These are phyloP conservation scores for Globisporangium irregulare DNA, from an alignment of 352 stramenopile species.

Conservation along the genomic window DNA sequence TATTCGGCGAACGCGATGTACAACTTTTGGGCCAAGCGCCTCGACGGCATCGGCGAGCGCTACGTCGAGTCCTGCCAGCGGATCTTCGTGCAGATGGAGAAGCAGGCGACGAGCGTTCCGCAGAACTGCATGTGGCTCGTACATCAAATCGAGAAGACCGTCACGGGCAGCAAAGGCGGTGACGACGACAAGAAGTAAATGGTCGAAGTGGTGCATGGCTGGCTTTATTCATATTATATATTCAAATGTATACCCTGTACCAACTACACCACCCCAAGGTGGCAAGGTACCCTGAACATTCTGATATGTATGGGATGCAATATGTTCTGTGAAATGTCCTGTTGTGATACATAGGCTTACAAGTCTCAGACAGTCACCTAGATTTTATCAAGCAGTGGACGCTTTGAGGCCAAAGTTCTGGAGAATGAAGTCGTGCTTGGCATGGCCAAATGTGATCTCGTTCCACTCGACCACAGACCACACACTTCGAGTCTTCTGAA, in stretches of 20 bases:
- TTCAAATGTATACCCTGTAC: not conserved
- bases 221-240: not conserved
- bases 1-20: constrained; percentile 56
- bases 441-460: constrained; percentile 27
- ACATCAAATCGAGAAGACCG: constrained; percentile 38
- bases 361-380: not conserved
- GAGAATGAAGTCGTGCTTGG: constrained; percentile 43
- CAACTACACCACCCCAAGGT: not conserved
- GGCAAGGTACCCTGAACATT: not conserved
- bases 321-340: not conserved
- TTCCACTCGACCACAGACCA: constrained; percentile 28
- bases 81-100: constrained; percentile 66
- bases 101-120: constrained; percentile 41
- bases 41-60: constrained; percentile 61
- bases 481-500: not conserved
- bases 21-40: constrained; percentile 64
- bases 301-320: not conserved
- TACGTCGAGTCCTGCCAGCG: constrained; percentile 68
- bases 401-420: constrained; percentile 36
- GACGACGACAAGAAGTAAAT: constrained; percentile 18
- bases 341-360: not conserved
- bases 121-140: constrained; percentile 51
- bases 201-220: not conserved
- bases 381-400: not conserved
- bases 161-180: constrained; percentile 21